These are phyloP conservation scores for Leccinum subtestaceum DNA, from an alignment of 768 basidiomycete genomes.

Conservation along the genomic window DNA sequence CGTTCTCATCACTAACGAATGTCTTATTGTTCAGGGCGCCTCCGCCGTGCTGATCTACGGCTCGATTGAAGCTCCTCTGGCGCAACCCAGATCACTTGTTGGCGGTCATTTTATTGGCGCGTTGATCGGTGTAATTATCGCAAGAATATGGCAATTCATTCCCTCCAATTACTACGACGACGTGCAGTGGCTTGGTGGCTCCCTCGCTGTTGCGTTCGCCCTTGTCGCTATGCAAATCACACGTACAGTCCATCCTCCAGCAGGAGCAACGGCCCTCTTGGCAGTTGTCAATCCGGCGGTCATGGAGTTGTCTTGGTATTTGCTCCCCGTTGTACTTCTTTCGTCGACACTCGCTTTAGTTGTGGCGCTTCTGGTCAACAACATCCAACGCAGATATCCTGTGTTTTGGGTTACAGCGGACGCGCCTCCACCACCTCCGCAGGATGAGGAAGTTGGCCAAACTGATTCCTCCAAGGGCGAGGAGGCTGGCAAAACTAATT, in stretches of 20 bases:
- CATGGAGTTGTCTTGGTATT: conserved; percentile 49
- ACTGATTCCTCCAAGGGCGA: neutral
- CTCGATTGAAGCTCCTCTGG: conserved; percentile 49
- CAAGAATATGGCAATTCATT: conserved; percentile 48
- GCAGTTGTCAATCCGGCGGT: conserved; percentile 44
- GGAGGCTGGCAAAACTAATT: neutral
- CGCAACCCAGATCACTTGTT: conserved; percentile 51
- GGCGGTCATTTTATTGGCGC: conserved; percentile 43
- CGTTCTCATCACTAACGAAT: neutral
- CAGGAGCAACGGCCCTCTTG: conserved; percentile 54
- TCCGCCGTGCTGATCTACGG: conserved; percentile 56
- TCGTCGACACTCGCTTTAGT: conserved; percentile 43
- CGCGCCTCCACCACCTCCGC: neutral
- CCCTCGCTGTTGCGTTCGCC: conserved; percentile 40
- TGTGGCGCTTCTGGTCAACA: conserved; percentile 48
- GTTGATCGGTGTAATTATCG: conserved; percentile 46
- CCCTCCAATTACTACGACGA: conserved; percentile 43
- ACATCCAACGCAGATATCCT: conserved; percentile 48
- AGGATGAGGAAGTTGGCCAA: neutral
- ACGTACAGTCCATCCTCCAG: conserved; percentile 52
- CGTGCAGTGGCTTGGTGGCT: conserved; percentile 40
- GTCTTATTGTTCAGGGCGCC: conserved; percentile 40
- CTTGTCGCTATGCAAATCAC: conserved; percentile 51
- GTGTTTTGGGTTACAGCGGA: conserved; percentile 42
- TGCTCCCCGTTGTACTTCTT: conserved; percentile 51